phyloP scores from a whole-genome alignment of 192 early-diverging fungal genomes.

The Allomyces javanicus region DNA sequence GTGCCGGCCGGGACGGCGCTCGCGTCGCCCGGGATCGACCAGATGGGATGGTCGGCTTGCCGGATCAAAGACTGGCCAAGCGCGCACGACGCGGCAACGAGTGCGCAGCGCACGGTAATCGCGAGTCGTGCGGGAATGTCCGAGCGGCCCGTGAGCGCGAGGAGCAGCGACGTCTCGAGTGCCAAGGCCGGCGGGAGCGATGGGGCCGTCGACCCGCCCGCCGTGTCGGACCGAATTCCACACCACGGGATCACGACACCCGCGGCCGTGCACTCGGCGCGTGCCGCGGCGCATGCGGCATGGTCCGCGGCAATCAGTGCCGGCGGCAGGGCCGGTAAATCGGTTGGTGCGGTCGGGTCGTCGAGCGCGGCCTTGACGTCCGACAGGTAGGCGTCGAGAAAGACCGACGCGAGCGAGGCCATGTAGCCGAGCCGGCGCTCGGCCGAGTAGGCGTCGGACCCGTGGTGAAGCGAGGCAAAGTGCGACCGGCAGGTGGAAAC shows the following conservation, averaged over 20 bases:
- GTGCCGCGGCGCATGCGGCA: not conserved
- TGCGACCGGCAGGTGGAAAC: not conserved
- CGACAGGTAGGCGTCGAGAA: not conserved
- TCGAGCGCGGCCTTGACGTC: not conserved
- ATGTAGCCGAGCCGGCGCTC: not conserved
- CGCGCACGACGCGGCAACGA: not conserved
- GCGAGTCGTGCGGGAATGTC: not conserved
- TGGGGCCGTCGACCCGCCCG: not conserved
- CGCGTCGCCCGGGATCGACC: not conserved
- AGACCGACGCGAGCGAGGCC: not conserved
- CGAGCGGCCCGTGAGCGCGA: not conserved
- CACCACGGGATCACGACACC: not conserved
- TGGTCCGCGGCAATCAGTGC: not conserved
- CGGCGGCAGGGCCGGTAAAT: not conserved
- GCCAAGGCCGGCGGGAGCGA: not conserved
- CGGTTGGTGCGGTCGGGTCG: not conserved
- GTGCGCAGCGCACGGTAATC: not conserved
- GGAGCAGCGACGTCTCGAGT: not conserved
- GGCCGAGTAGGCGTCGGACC: not conserved
- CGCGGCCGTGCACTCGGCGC: not conserved
- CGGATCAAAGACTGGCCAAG: not conserved
- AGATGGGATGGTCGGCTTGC: not conserved
- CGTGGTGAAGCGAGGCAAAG: not conserved
- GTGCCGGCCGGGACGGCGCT: not conserved
- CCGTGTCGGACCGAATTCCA: not conserved